phyloP scores from a whole-genome alignment of 306 rosid species.

The Acacia acuminata region DNA sequence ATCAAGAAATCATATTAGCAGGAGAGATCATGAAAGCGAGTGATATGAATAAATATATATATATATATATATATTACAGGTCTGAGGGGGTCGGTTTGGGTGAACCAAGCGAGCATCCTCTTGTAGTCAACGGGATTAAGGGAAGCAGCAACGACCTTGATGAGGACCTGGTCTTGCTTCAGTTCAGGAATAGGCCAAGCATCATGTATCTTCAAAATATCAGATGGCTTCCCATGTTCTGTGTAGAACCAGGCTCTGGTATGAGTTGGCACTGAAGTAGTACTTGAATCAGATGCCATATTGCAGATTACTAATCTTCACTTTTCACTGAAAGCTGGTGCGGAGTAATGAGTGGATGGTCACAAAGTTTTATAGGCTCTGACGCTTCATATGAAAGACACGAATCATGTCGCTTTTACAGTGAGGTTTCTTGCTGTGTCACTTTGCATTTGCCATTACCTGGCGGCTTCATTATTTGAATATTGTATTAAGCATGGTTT shows the following conservation, averaged over 20 bases:
- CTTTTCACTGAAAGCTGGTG: not conserved
- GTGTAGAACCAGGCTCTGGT: not conserved
- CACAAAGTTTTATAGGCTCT: not conserved
- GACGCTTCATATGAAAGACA: too few species aligned
- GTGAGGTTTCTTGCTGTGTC: not conserved
- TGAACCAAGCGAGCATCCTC: conserved; percentile 34
- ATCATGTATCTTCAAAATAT: conserved; percentile 36
- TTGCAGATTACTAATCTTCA: not conserved
- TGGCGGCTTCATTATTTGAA: not conserved
- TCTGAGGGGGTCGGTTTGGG: not conserved
- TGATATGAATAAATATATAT: not conserved
- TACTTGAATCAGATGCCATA: not conserved
- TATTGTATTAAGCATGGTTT: not conserved
- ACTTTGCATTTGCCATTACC: not conserved
- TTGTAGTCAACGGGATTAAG: conserved; percentile 56
- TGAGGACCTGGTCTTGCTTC: conserved; percentile 45
- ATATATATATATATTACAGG: not conserved
- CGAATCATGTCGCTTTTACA: too few species aligned
- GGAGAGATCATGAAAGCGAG: not conserved
- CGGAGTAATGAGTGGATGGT: not conserved
- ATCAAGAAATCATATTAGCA: not conserved
- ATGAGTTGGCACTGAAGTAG: not conserved
- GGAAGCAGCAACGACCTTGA: conserved; percentile 58
- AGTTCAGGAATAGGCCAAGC: conserved; percentile 38
- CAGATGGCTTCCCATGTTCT: conserved; percentile 42